These are phyloP conservation scores for Wallemia mellicola DNA, from an alignment of 1,284 basidiomycete species.

Conservation along the genomic window DNA sequence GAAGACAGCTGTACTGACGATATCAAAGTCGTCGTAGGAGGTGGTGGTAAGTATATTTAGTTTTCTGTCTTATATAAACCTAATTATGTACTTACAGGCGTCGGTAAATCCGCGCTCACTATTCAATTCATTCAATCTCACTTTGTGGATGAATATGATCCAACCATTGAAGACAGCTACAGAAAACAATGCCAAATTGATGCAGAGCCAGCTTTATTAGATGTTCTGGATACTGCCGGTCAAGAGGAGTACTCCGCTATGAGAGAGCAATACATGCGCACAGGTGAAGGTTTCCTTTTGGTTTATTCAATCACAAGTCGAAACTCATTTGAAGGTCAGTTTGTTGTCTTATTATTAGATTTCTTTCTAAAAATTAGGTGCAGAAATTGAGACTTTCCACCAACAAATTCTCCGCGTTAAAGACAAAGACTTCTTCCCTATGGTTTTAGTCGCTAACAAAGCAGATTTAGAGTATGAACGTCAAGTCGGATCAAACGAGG, in stretches of 20 bases:
- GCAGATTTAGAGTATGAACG: conserved; percentile 94
- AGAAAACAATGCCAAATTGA: conserved; percentile 90
- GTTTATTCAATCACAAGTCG: conserved; percentile 97
- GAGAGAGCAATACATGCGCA: conserved; percentile 48
- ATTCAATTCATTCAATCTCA: conserved; percentile 26
- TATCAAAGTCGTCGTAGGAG: background rate
- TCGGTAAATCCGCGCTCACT: conserved; percentile 1
- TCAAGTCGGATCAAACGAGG: conserved; percentile 93
- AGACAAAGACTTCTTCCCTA: conserved; percentile 91
- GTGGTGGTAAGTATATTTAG: background rate
- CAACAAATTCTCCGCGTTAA: conserved; percentile 91
- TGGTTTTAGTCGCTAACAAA: conserved; percentile 96
- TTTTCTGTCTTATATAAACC: conserved; percentile 1
- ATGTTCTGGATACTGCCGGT: conserved; percentile 93
- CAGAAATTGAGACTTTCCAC: conserved; percentile 81
- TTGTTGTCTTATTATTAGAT: conserved; percentile 3
- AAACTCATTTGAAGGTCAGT: conserved; percentile 54
- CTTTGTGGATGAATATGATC: conserved; percentile 96
- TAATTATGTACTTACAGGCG: background rate
- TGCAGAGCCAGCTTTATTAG: conserved; percentile 84
- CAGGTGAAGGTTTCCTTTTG: conserved; percentile 90
- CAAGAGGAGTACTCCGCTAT: conserved; percentile 79
- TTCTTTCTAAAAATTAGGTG: background rate
- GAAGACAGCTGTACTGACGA: background rate
- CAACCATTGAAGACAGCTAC: conserved; percentile 90